Evolutionary conservation across 352 stramenopile genomes (phyloP), one percentile per base, ranked within the genome.

Genomic region (Globisporangium alternatum): DNA sequence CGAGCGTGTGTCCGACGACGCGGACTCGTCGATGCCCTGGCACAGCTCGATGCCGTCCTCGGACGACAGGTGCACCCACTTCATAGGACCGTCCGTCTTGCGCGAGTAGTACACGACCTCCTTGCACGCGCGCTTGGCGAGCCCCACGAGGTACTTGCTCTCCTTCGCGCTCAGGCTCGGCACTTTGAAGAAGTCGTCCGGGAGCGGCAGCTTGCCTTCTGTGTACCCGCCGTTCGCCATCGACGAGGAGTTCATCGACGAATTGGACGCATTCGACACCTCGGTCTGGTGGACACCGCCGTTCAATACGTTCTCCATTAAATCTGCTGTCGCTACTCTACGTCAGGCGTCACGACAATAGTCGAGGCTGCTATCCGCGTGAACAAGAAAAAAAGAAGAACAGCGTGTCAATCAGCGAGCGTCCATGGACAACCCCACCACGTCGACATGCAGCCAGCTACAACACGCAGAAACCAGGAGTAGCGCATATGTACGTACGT

Each of bases 41-140:
- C 80, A 93, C 12, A 95, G 74, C 35, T 95, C 81, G 17, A 95
- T 80, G 33, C 81, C 78, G 54, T 90, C 78, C 3, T 86, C 74
- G 1, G 83, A 90, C 7, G 79, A 77, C 30, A 95, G 67, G 45
- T 83, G 84, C 15, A 95, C 73, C 86, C 86, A 95, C 56, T 86
- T 80, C 72, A 95, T 88, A 13, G 86, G 86, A 0, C 86, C 86
- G 62, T 81, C 81, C 0, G 70, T 49, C 10, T 75, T 78, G 41
- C 86, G 76, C 57, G 86, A 91, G 64, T 92, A 95, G 54, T 90
- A 93, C 22, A 95, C 83, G 9, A 95, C 86, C 62, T 95, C 86
- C 67, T 92, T 95, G 65, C 86, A 95, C 3, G 86, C 80, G 49
- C 81, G 82, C 58, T 92, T 92, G 6, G 83, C 86, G 10, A 93